Base-by-base conservation (phyloP, 1,139 yeast genomes). In the Yamadazyma buinensis region DNA sequence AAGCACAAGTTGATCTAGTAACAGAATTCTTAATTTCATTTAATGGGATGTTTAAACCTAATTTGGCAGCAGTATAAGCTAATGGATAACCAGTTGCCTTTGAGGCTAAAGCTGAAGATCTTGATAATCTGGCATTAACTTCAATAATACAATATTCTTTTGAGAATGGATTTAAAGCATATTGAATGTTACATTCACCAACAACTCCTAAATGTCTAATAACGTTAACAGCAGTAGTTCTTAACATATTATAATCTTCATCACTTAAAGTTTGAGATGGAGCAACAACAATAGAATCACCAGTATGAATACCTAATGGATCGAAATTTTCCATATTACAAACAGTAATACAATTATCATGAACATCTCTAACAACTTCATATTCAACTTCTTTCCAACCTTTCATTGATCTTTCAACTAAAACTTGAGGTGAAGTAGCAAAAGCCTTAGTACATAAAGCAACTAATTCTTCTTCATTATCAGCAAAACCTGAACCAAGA, bases 381-480 rank as follows among this genome's bases (percentile, higher is more conserved):
- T 92, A 92, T 68, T 92, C 98, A 51, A 92, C 87, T 69, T 92
- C 98, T 64, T 92, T 92, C 98, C 98, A 92, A 47, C 98, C 98
- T 72, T 92, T 92, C 95, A 92, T 85, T 35, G 97, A 87, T 62
- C 80, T 80, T 73, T 92, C 98, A 43, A 92, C 95, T 49, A 92
- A 75, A 39, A 92, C 94, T 68, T 92, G 98, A 19, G 98, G 97
- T 36, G 96, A 84, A 15, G 95, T 78, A 37, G 97, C 95, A 61
- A 92, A 88, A 1, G 98, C 96, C 60, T 84, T 82, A 58, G 80
- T 77, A 71, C 97, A 87, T 49, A 92, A 72, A 30, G 78, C 92
- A 41, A 83, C 72, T 56, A 92, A 77, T 66, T 92, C 94, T 49
- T 75, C 64, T 55, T 85, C 88, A 57, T 87, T 86, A 49, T 88